Evolutionary conservation across 179 eudicot species (phyloP).

Genomic region (Spergularia azorica): DNA sequence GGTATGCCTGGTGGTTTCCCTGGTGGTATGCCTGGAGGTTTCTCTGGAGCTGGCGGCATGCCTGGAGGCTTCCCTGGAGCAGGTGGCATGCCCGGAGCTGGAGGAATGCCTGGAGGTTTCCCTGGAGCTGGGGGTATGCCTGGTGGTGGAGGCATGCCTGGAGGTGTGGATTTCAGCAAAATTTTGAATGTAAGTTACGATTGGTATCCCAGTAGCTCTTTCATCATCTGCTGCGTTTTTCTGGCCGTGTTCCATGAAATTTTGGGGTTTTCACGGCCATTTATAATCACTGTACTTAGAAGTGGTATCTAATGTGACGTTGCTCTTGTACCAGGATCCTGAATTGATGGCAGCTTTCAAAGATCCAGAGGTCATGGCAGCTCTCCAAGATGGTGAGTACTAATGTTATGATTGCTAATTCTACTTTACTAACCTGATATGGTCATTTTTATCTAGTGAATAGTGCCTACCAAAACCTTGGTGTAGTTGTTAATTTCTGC

Average conservation of each 20-base stretch:
- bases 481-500: neutral
- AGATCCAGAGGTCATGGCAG: conserved; percentile 99
- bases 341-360: conserved; percentile 92
- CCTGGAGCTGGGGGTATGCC: conserved; percentile 53
- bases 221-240: neutral
- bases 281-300: neutral
- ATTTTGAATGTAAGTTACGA: conserved; percentile 70
- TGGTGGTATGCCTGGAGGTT: conserved; percentile 27
- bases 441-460: neutral
- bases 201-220: neutral
- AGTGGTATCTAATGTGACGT: neutral
- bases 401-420: conserved; percentile 1
- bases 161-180: conserved; percentile 76
- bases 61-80: conserved; percentile 51
- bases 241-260: neutral
- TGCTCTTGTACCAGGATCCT: conserved; percentile 72
- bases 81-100: conserved; percentile 43
- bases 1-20: conserved; percentile 64
- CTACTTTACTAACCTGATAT: neutral
- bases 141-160: conserved; percentile 73
- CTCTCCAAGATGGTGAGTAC: conserved; percentile 90
- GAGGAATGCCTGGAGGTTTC: conserved; percentile 49
- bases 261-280: neutral
- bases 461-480: neutral
- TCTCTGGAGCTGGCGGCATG: conserved; percentile 54